Percentiles rank a stretch among this genome's conserved stretches.
These are phyloP conservation scores for Fraxinus nigra DNA, from an alignment of 305 asterid species.

Conservation along the genomic window DNA sequence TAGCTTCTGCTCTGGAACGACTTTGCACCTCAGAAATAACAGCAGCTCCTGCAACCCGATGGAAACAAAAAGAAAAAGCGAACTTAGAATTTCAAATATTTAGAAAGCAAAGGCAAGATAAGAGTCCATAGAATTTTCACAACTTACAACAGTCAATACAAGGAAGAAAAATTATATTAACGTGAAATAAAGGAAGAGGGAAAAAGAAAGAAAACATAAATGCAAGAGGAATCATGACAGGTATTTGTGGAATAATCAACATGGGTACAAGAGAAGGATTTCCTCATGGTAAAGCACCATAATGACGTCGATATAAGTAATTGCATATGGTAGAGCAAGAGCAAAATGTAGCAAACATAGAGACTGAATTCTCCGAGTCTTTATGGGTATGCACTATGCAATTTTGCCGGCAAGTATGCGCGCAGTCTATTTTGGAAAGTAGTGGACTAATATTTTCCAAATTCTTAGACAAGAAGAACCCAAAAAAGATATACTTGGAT, in stretches of 20 bases:
- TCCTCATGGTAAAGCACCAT: neutral
- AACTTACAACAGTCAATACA: neutral
- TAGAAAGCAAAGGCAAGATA: neutral
- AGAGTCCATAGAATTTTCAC: neutral
- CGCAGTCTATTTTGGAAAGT: neutral
- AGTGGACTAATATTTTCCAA: neutral
- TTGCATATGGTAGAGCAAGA: neutral
- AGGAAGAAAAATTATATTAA: neutral
- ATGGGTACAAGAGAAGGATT: neutral
- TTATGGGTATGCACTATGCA: neutral
- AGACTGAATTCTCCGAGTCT: neutral
- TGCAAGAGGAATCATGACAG: neutral
- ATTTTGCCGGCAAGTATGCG: neutral
- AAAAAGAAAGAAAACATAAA: neutral
- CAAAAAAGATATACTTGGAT: neutral
- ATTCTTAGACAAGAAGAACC: neutral
- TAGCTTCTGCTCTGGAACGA: conserved; percentile 72
- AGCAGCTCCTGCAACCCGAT: conserved; percentile 69
- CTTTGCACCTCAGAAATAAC: conserved; percentile 74
- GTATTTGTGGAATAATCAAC: neutral
- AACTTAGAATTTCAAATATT: neutral
- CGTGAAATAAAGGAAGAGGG: neutral
- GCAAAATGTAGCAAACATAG: neutral
- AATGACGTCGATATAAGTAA: neutral
- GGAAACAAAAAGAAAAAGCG: conserved; percentile 9